Percentiles rank a stretch among this genome's conserved stretches.
phyloP scores from a whole-genome alignment of 805 yeast genomes.

The Candida parachauliodes region DNA sequence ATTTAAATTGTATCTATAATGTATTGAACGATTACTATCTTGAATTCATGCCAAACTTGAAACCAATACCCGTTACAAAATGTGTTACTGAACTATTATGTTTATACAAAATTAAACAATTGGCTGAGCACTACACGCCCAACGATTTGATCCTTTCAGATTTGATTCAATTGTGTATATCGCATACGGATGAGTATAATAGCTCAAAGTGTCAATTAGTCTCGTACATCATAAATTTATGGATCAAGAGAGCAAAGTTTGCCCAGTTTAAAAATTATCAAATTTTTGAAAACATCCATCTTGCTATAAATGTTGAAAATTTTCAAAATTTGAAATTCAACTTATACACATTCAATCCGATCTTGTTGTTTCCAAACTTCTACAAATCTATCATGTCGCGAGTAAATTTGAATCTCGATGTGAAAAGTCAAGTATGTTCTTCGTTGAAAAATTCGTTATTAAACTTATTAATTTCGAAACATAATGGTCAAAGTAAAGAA shows the following conservation, averaged over 20 bases:
- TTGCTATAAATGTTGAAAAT: conserved; percentile 1
- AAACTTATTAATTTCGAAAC: conserved; percentile 4
- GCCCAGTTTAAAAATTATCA: conserved; percentile 9
- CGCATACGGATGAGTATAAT: neutral
- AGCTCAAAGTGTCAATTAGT: conserved; percentile 9
- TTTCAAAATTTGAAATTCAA: conserved; percentile 13
- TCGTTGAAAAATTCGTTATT: conserved; percentile 5
- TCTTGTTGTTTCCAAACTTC: conserved; percentile 22
- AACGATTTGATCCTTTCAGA: neutral
- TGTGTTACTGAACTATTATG: conserved; percentile 1
- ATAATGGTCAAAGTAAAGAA: neutral
- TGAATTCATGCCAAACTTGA: conserved; percentile 1
- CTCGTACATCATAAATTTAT: conserved; percentile 12
- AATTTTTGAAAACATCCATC: conserved; percentile 18
- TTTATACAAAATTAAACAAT: conserved; percentile 2
- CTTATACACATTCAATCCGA: conserved; percentile 22
- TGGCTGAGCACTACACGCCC: conserved; percentile 4
- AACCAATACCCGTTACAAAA: neutral
- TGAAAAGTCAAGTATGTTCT: neutral
- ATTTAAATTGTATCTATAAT: conserved; percentile 5
- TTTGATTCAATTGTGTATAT: neutral
- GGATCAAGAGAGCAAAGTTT: conserved; percentile 17
- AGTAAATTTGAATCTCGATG: neutral
- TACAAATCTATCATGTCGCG: conserved; percentile 14
- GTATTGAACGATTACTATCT: conserved; percentile 7